Conservation (phyloP, 306 rosid genomes). For the Chamaecrista fasciculata region DNA sequence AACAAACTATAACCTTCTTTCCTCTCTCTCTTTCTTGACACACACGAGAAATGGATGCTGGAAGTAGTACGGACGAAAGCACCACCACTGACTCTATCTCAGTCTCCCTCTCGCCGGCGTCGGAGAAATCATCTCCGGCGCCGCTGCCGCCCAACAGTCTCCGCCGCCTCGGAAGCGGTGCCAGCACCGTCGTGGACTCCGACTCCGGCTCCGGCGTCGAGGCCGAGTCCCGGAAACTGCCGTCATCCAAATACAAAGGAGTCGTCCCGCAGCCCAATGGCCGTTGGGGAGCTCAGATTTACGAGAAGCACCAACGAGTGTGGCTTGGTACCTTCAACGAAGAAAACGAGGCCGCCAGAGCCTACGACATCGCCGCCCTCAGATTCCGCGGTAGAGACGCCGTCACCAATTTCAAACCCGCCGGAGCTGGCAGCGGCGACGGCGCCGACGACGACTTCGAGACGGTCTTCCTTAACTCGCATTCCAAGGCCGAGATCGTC, state of each 20-base stretch:
- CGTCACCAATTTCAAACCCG: conserved; percentile 71
- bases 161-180: conserved; percentile 75
- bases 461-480: conserved; percentile 58
- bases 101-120: conserved; percentile 36
- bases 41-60: conserved; percentile 56
- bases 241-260: conserved; percentile 84
- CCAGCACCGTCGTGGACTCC: conserved; percentile 58
- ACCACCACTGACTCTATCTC: conserved; percentile 61
- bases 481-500: conserved; percentile 86
- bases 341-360: conserved; percentile 85
- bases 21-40: neutral
- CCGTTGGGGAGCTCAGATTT: conserved; percentile 99
- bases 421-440: neutral
- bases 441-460: conserved; percentile 49
- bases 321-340: conserved; percentile 97
- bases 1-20: neutral
- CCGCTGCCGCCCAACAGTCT: conserved; percentile 46
- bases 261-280: conserved; percentile 99
- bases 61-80: conserved; percentile 64
- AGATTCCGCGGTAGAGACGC: conserved; percentile 95
- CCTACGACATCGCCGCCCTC: conserved; percentile 87
- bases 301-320: conserved; percentile 97
- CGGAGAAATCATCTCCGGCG: conserved; percentile 35
- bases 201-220: conserved; percentile 50
- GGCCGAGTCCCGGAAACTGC: conserved; percentile 83